A percentile compares a stretch with the other conserved stretches of the same genome.
These are phyloP conservation scores for Daldinia decipiens DNA, from an alignment of 495 filamentous ascomycete genomes.

Conservation along the genomic window DNA sequence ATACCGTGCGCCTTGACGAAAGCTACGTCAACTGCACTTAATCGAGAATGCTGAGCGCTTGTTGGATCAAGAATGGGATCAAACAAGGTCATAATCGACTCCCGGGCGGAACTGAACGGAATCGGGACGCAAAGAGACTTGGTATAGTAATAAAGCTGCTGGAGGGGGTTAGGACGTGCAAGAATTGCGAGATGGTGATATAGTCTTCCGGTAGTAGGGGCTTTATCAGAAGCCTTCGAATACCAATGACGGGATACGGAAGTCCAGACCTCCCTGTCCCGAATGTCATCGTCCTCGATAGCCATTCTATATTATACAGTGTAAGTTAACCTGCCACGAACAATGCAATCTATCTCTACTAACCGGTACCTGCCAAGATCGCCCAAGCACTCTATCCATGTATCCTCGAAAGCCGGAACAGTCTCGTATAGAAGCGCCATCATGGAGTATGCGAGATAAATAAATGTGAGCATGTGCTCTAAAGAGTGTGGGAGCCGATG, in stretches of 20 bases:
- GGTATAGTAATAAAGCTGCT: conserved; percentile 75
- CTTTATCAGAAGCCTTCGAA: conserved; percentile 74
- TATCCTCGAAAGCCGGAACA: conserved; percentile 74
- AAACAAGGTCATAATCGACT: conserved; percentile 77
- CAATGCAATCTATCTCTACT: conserved; percentile 6
- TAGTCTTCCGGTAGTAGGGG: conserved; percentile 72
- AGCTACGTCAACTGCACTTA: conserved; percentile 53
- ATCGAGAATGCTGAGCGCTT: conserved; percentile 45
- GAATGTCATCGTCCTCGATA: conserved; percentile 72
- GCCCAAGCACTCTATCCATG: conserved; percentile 86
- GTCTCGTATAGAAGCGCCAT: conserved; percentile 76
- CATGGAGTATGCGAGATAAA: conserved; percentile 83
- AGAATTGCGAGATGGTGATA: conserved; percentile 85
- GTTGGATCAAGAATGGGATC: conserved; percentile 66
- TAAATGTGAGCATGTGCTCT: conserved; percentile 84
- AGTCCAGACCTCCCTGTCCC: conserved; percentile 78
- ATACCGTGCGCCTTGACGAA: conserved; percentile 74
- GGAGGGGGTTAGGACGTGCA: conserved; percentile 73
- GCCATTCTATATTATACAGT: conserved; percentile 63
- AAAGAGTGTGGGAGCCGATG: conserved; percentile 73
- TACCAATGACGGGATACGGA: conserved; percentile 80
- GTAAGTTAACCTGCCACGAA: conserved; percentile 12
- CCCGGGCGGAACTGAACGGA: conserved; percentile 70
- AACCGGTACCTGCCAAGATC: conserved; percentile 66
- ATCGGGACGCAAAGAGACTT: conserved; percentile 56